Conservation (phyloP, 352 stramenopile genomes). For the Phytophthora quininea region DNA sequence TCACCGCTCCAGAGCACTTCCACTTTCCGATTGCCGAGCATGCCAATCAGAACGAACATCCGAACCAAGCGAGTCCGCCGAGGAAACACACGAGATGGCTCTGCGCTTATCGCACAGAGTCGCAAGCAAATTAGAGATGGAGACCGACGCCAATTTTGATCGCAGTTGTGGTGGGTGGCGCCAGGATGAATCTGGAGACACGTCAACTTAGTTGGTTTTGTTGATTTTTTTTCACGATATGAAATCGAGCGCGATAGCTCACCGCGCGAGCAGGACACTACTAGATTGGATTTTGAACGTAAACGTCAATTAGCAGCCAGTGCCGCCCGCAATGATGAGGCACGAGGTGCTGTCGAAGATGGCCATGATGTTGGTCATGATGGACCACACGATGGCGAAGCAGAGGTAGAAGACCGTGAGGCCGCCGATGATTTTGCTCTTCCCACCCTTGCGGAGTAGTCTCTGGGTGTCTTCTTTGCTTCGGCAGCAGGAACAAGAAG, state of each 20-base stretch:
- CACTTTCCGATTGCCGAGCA: slow-evolving; percentile 62
- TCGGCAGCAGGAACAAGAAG: slow-evolving; percentile 39
- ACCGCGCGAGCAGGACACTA: too few species aligned
- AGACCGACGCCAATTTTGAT: too few species aligned
- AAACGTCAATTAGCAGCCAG: neutral
- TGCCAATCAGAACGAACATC: slow-evolving; percentile 27
- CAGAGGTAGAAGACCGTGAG: slow-evolving; percentile 37
- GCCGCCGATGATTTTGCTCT: slow-evolving; percentile 34
- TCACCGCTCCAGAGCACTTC: slow-evolving; percentile 46
- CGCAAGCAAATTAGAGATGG: slow-evolving; percentile 9
- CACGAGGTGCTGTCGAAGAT: slow-evolving; percentile 42
- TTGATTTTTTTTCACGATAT: neutral
- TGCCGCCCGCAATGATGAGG: neutral
- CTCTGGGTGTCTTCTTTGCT: slow-evolving; percentile 41
- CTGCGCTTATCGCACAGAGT: slow-evolving; percentile 32
- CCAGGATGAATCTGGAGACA: too few species aligned
- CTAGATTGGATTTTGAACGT: too few species aligned
- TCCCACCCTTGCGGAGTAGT: slow-evolving; percentile 32
- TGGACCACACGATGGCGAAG: slow-evolving; percentile 36
- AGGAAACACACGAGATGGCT: slow-evolving; percentile 49
- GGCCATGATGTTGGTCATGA: slow-evolving; percentile 47
- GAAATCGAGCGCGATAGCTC: too few species aligned
- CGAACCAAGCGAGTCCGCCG: slow-evolving; percentile 26
- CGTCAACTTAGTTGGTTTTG: too few species aligned
- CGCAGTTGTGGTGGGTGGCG: too few species aligned